Evolutionary conservation across 2,329 filamentous ascomycete species (phyloP), one percentile per base, ranked within the genome.

Genomic region (Fusarium mexicanum): DNA sequence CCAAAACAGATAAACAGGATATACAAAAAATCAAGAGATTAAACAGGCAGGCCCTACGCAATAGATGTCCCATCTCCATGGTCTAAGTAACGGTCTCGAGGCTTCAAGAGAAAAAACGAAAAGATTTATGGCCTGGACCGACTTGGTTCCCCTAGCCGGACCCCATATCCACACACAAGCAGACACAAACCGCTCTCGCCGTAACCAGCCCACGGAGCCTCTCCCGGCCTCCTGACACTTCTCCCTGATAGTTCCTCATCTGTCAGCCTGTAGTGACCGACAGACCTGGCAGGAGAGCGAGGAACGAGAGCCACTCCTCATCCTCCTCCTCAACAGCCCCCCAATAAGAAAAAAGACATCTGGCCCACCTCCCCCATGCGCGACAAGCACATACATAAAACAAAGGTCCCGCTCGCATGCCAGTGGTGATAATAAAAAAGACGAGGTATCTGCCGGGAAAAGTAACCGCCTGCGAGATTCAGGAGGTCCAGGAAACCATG

Each of bases 121-220:
- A 85, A 84, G 80, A 85, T 85, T 81, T 84, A 86, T 85, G 81
- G 85, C 84, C 83, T 85, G 85, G 82, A 80, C 71, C 77, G 65
- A 69, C 76, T 63, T 51, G 69, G 72, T 77, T 75, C 63, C 64
- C 76, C 73, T 64, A 74, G 70, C 33, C 76, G 61, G 67, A 60
- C 69, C 69, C 76, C 76, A 71, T 72, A 71, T 76, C 74, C 75
- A 76, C 71, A 69, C 75, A 76, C 74, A 78, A 70, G 71, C 70
- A 71, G 59, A 71, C 76, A 61, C 73, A 75, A 69, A 74, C 67
- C 66, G 69, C 75, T 64, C 73, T 66, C 62, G 70, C 65, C 71
- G 64, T 72, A 61, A 70, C 66, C 73, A 70, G 69, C 70, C 76
- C 67, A 69, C 69, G 43, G 57, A 71, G 63, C 55, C 75, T 73